phyloP scores from a whole-genome alignment of 2,329 filamentous ascomycete species.

The Teratosphaeria gauchensis region DNA sequence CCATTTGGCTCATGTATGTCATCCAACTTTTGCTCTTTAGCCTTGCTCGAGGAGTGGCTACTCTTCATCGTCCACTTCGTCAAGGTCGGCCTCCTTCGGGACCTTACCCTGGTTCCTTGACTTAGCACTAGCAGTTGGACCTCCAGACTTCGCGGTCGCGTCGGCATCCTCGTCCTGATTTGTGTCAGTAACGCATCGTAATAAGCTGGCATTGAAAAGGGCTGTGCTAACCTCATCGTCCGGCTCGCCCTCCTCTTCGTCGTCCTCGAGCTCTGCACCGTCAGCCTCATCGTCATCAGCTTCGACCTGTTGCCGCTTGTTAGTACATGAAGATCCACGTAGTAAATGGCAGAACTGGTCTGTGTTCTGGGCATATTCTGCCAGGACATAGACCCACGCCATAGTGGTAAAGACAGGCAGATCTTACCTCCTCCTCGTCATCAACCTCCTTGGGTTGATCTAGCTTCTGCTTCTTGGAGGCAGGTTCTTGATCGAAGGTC shows the following conservation, averaged over 20 bases:
- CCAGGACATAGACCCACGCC: not conserved
- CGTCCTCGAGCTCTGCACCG: conserved; percentile 7
- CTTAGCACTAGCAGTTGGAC: conserved; percentile 22
- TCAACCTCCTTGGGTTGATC: conserved; percentile 14
- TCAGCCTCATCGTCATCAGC: conserved; percentile 11
- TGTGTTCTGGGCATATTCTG: not conserved
- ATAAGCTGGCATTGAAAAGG: not conserved
- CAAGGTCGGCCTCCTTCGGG: conserved; percentile 21
- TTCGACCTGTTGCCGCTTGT: conserved; percentile 7
- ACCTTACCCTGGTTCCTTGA: conserved; percentile 16
- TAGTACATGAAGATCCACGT: not conserved
- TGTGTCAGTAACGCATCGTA: not conserved
- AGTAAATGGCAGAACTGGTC: not conserved
- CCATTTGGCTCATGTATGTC: not conserved
- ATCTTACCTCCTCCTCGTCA: conserved; percentile 6
- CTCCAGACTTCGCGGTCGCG: conserved; percentile 17
- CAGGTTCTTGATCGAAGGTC: conserved; percentile 9
- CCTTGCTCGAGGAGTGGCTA: not conserved
- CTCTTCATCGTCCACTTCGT: conserved; percentile 21
- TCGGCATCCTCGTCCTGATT: conserved; percentile 12
- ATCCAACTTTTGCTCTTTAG: not conserved
- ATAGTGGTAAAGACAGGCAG: not conserved
- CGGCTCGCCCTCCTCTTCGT: conserved; percentile 10
- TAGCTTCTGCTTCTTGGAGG: conserved; percentile 23
- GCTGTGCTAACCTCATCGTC: conserved; percentile 9